These are phyloP conservation scores for Cercospora beticola DNA, from an alignment of 2,329 filamentous ascomycete species.

Conservation along the genomic window DNA sequence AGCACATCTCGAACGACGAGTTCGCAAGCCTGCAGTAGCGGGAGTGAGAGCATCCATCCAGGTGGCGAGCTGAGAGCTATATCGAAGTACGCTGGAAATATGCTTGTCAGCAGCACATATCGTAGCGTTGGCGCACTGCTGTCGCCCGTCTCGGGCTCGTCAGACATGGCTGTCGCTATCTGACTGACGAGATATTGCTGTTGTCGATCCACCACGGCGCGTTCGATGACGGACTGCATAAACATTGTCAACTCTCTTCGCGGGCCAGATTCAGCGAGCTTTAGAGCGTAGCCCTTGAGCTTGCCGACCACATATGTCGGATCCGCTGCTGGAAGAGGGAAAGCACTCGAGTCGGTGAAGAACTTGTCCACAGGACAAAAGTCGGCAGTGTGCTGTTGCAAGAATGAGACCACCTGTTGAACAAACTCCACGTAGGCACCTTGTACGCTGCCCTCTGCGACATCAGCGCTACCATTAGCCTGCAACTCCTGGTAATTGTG, in stretches of 20 bases:
- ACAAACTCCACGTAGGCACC: conserved; percentile 63
- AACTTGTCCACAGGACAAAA: conserved; percentile 58
- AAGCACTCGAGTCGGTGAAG: conserved; percentile 60
- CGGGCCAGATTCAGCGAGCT: conserved; percentile 49
- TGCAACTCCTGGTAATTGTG: conserved; percentile 58
- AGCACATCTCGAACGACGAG: conserved; percentile 47
- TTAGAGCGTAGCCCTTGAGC: conserved; percentile 59
- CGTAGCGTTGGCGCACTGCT: conserved; percentile 46
- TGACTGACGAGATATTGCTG: conserved; percentile 58
- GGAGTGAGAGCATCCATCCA: conserved; percentile 54
- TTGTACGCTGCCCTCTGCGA: conserved; percentile 35
- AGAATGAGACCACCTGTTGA: conserved; percentile 57
- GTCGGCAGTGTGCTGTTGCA: conserved; percentile 61
- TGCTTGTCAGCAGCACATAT: conserved; percentile 52
- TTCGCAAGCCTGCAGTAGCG: conserved; percentile 52
- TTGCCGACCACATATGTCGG: conserved; percentile 63
- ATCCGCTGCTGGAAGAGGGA: conserved; percentile 60
- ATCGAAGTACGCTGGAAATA: conserved; percentile 60
- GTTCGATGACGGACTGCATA: conserved; percentile 59
- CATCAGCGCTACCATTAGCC: conserved; percentile 18
- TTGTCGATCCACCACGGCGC: conserved; percentile 58
- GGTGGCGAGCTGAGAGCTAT: conserved; percentile 45
- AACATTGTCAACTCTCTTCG: conserved; percentile 59
- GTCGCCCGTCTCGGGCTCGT: conserved; percentile 44
- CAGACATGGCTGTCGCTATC: conserved; percentile 51